Evolutionary conservation across 306 rosid species (phyloP).

Genomic region (Lathyrus oleraceus): DNA sequence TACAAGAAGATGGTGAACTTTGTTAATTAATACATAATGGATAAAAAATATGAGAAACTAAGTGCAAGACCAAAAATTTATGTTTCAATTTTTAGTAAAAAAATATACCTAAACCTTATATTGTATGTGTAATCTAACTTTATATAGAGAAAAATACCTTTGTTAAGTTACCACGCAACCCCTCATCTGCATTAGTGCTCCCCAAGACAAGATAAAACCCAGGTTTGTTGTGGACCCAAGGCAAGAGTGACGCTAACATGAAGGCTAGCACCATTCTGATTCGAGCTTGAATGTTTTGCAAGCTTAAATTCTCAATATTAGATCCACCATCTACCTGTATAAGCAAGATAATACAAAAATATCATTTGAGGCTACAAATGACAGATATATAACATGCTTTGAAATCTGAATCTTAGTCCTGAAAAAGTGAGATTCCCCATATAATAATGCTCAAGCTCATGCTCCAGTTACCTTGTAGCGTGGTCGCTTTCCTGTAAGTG

Average conservation of each 20-base stretch:
- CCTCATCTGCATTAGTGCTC: constrained; percentile 94
- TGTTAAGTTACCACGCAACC: constrained; percentile 81
- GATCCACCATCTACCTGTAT: constrained; percentile 90
- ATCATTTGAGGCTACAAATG: constrained; percentile 1
- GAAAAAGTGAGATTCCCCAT: too few species aligned
- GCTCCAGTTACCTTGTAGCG: constrained; percentile 68
- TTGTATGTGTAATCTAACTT: not conserved
- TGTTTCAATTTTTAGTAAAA: too few species aligned
- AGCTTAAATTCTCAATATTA: constrained; percentile 73
- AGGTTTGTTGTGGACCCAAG: constrained; percentile 90
- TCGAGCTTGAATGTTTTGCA: constrained; percentile 95
- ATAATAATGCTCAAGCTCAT: constrained; percentile 1
- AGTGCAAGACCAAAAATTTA: not conserved
- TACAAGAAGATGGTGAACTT: constrained; percentile 34
- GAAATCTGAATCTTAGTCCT: too few species aligned
- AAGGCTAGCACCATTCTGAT: constrained; percentile 95
- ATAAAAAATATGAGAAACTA: constrained; percentile 15
- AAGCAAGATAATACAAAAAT: constrained; percentile 35
- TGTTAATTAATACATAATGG: constrained; percentile 14
- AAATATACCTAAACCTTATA: too few species aligned
- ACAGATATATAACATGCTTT: not conserved
- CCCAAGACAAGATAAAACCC: constrained; percentile 96
- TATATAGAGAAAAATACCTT: constrained; percentile 53
- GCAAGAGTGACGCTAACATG: constrained; percentile 92
- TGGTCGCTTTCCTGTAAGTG: constrained; percentile 78